Percentiles rank a stretch among this genome's conserved stretches.
Evolutionary conservation across 2,329 filamentous ascomycete species (phyloP).

Genomic region (Cryphonectria carpinicola): DNA sequence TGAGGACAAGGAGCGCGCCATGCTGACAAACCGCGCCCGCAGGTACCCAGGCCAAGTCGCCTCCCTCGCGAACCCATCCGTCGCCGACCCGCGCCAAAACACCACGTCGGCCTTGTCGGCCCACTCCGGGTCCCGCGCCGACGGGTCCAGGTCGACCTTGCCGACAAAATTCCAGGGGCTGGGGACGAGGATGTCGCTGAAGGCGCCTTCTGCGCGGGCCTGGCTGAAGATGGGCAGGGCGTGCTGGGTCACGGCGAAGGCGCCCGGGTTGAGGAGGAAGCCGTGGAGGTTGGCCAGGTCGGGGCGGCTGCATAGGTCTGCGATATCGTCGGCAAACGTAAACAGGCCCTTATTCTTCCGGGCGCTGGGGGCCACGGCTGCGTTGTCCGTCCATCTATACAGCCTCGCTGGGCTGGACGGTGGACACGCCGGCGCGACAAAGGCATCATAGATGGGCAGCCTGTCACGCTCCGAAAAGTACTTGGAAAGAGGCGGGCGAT

Average conservation of each 20-base stretch:
- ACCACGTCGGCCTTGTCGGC: constrained; percentile 51
- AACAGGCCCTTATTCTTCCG: constrained; percentile 43
- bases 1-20: constrained; percentile 2
- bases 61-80: constrained; percentile 51
- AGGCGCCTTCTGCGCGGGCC: constrained; percentile 53
- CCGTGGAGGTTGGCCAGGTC: constrained; percentile 55
- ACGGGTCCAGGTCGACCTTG: constrained; percentile 44
- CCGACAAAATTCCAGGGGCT: constrained; percentile 45
- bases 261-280: constrained; percentile 52
- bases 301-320: constrained; percentile 55
- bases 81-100: constrained; percentile 59
- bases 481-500: neutral
- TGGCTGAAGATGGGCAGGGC: constrained; percentile 61
- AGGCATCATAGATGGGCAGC: constrained; percentile 42
- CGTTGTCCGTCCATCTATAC: constrained; percentile 44
- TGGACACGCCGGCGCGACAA: constrained; percentile 47
- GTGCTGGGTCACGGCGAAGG: constrained; percentile 47
- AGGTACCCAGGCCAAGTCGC: constrained; percentile 62
- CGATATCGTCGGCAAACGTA: constrained; percentile 41
- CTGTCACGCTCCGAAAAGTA: constrained; percentile 33
- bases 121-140: constrained; percentile 47
- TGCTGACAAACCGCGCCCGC: constrained; percentile 60
- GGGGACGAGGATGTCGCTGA: constrained; percentile 55
- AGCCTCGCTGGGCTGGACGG: constrained; percentile 49
- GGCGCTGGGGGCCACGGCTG: constrained; percentile 29